Base-by-base conservation (phyloP, 371 early-diverging fungal species). In the Mortierella sp. region DNA sequence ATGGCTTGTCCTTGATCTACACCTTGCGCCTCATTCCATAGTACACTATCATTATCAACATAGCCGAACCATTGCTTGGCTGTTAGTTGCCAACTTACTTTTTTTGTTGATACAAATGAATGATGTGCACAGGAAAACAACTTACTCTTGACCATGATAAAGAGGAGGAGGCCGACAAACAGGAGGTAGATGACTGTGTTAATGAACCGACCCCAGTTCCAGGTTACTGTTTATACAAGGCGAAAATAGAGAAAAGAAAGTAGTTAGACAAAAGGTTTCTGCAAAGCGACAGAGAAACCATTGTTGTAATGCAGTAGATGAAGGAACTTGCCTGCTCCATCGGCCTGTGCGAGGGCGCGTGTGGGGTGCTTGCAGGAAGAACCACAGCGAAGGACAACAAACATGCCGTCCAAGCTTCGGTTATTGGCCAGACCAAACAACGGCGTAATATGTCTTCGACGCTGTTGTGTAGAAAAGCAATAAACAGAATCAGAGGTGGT, bases 151-250 rank as follows among this genome's bases (percentile, higher is more conserved):
- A 81, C 57, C 9, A 76, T 5, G 44, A 70, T 1, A 50, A 81
- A 76, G 55, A 81, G 67, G 48, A 76, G 48, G 24, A 80, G 48
- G 0, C 76, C 73, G 50, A 80, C 55, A 0, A 80, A 31, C 19
- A 80, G 0, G 37, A 80, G 37, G 69, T 80, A 72, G 73, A 76
- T 61, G 73, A 80, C 34, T 0, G 72, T 69, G 57, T 76, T 80
- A 70, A 80, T 53, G 69, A 81, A 81, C 14, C 71, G 53, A n/a
- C 77, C 77, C 81, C 73, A 81, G 73, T 73, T 76, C 81, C 81
- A 81, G 1, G 73, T 81, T 3, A 81, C 76, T 81, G 57, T 67
- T 13, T 5, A 10, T n/a, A 2, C 54, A 53, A 31, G 24, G 28
- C 0, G 26, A 28, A 13, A 34, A 19, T 5, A 24, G 16, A 6